These are phyloP conservation scores for Leptodontidium sp. DNA, from an alignment of 2,329 filamentous ascomycete genomes.

Conservation along the genomic window DNA sequence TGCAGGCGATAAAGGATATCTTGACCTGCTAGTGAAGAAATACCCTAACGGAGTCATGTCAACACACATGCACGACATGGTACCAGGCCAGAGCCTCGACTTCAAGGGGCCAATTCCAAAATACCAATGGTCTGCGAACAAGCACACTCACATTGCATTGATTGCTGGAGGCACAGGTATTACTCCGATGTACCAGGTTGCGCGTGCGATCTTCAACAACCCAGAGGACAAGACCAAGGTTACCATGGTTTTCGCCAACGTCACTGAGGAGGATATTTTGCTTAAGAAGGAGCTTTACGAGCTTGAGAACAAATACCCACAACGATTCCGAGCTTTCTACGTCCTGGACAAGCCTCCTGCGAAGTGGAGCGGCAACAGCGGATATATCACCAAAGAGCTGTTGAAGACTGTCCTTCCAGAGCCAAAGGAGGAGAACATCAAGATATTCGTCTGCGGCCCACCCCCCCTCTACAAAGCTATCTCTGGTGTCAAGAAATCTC, in stretches of 20 bases:
- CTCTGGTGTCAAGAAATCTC: conserved; percentile 87
- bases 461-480: conserved; percentile 94
- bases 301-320: conserved; percentile 94
- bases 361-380: conserved; percentile 80
- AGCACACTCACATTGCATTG: conserved; percentile 87
- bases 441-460: conserved; percentile 95
- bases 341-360: conserved; percentile 81
- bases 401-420: conserved; percentile 95
- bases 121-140: conserved; percentile 89
- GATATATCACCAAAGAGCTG: conserved; percentile 88
- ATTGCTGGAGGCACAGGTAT: conserved; percentile 97
- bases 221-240: conserved; percentile 97
- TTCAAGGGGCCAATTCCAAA: conserved; percentile 97
- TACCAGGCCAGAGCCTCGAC: conserved; percentile 81
- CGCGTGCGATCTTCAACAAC: conserved; percentile 93
- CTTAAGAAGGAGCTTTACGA: conserved; percentile 84
- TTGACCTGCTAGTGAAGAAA: conserved; percentile 91
- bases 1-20: conserved; percentile 75
- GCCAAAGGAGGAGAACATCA: conserved; percentile 90
- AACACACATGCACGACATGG: conserved; percentile 83
- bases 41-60: conserved; percentile 95
- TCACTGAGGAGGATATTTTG: conserved; percentile 89
- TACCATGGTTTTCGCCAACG: conserved; percentile 92
- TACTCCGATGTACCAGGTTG: conserved; percentile 97
- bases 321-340: conserved; percentile 96